Conservation (phyloP, 2,329 filamentous ascomycete species). For the Graphilbum sp. region DNA sequence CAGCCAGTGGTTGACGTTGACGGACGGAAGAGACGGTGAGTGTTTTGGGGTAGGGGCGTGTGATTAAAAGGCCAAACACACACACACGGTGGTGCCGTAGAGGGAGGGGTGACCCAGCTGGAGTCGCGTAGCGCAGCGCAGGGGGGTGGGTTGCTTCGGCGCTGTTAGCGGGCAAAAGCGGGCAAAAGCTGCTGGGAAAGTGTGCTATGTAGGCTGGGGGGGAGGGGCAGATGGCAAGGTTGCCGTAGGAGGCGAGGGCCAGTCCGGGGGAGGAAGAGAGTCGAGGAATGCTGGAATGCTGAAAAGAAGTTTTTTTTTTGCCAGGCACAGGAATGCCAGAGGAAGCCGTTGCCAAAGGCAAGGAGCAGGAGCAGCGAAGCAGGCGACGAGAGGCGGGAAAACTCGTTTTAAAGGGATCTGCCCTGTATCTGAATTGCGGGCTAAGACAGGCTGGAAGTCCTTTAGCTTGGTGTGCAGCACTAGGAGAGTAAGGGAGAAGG, state of each 20-base stretch:
- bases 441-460: too few relatives aligned
- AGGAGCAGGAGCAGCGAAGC: not conserved
- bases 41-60: not conserved
- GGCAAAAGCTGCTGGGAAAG: not conserved
- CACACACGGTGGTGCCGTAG: not conserved
- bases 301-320: not conserved
- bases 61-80: too few relatives aligned
- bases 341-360: not conserved
- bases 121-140: not conserved
- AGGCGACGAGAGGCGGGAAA: too few relatives aligned
- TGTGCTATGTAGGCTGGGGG: too few relatives aligned
- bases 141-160: not conserved
- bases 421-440: too few relatives aligned
- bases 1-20: too few relatives aligned
- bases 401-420: too few relatives aligned
- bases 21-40: not conserved
- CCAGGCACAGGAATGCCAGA: not conserved
- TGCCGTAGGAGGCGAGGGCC: slow-evolving; percentile 6
- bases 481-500: too few relatives aligned
- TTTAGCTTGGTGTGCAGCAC: too few relatives aligned
- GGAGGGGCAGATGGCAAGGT: too few relatives aligned
- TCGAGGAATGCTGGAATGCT: slow-evolving; percentile 2
- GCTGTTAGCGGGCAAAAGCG: not conserved
- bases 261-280: slow-evolving; percentile 3
- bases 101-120: not conserved